Evolutionary conservation across 2,329 filamentous ascomycete genomes (phyloP), one percentile per base, ranked within the genome.

Genomic region (Graphilbum ipis-grandicollis): DNA sequence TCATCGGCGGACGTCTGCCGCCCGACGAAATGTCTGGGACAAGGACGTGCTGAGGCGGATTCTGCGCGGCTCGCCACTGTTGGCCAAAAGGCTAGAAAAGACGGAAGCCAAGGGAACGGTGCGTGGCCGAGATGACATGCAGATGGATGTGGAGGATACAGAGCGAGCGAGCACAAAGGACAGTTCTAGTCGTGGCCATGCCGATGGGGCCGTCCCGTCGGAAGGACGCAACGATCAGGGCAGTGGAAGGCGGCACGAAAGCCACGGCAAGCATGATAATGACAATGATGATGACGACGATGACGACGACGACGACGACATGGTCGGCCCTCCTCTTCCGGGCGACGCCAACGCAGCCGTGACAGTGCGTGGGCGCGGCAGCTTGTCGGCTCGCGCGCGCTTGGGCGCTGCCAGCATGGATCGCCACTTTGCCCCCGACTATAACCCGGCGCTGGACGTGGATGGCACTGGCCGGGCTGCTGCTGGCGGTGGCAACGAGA

Each of bases 401-500:
- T 17, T 30, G 9, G 39, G 39, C 31, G 19, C 39, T 2, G 22
- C 36, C 9, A 38, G 39, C 38, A 42, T 44, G 29, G 44, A 43
- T 34, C 39, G 37, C 14, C 39, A 42, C 33, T 43, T 45, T 33
- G 37, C 38, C 2, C 36, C 33, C 19, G 41, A 39, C 30, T 46
- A 44, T 26, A 42, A 46, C 18, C 44, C 44, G 9, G 13, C 40
- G 2, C 10, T 19, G 5, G 43, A 44, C 17, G 29, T 36, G 2
- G 36, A 36, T 14, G 29, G 22, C 23, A 9, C 19, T 14, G 19
- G 19, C 12, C 3, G 31, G 4, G n/a, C 4, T 9, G 8, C 28
- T 1, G 17, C 9, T 7, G 17, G 1, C 10, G 36, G 26, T 15
- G 13, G 12, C 18, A 10, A 8, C 19, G 15, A 8, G 4, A 13